These are phyloP conservation scores for Ambrosia hybrid DNA, from an alignment of 140 eudicot genomes.

Conservation along the genomic window DNA sequence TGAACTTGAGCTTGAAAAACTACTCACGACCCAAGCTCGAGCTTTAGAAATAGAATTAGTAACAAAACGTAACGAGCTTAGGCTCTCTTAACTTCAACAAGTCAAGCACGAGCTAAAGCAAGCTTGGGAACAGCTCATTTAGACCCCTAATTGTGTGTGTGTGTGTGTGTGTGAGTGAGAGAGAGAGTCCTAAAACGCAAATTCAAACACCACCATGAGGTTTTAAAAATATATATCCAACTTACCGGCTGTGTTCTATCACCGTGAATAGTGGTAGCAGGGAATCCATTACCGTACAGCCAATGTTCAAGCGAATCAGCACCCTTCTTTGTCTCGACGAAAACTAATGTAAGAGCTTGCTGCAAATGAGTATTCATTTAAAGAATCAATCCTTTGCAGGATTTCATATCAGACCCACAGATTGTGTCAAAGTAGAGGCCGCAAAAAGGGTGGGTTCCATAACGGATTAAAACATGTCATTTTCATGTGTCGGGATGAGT, in stretches of 20 bases:
- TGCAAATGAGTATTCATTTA: slow-evolving; percentile 13
- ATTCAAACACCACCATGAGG: background rate
- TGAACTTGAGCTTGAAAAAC: too few relatives aligned
- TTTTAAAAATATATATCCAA: background rate
- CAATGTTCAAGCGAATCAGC: slow-evolving; percentile 34
- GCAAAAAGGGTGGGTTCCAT: too few relatives aligned
- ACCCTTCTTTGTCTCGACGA: slow-evolving; percentile 33
- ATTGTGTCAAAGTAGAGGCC: too few relatives aligned
- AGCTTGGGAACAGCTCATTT: background rate
- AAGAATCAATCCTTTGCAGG: background rate
- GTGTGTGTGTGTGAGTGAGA: background rate
- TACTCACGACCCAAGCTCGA: too few relatives aligned
- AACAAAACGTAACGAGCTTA: too few relatives aligned
- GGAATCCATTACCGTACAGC: slow-evolving; percentile 28
- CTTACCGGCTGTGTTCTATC: slow-evolving; percentile 35
- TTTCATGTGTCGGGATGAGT: too few relatives aligned
- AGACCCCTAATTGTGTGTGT: background rate
- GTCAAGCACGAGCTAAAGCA: background rate
- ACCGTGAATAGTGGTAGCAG: slow-evolving; percentile 34
- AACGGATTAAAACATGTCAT: too few relatives aligned
- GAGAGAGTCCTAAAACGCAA: background rate
- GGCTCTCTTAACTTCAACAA: too few relatives aligned
- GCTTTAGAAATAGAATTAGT: too few relatives aligned
- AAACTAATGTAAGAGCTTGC: slow-evolving; percentile 33
- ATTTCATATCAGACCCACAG: background rate